These are phyloP conservation scores for Groenewaldozyma tartarivorans DNA, from an alignment of 805 yeast genomes.

Conservation along the genomic window DNA sequence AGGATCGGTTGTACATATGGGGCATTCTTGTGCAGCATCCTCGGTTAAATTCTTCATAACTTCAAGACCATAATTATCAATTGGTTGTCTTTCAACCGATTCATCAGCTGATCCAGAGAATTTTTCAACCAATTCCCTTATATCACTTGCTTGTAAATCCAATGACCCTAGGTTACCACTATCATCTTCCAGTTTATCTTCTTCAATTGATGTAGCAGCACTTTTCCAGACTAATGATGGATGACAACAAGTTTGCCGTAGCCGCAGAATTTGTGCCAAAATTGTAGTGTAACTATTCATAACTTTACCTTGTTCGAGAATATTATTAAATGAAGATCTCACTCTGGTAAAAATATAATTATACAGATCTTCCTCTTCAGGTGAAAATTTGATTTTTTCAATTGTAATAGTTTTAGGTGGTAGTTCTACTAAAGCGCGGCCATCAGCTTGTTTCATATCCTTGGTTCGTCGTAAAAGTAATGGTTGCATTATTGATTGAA, in stretches of 20 bases:
- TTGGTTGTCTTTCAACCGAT: slow-evolving; percentile 10
- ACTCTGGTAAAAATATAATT: slow-evolving; percentile 62
- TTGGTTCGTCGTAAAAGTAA: slow-evolving; percentile 78
- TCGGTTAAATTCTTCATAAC: slow-evolving; percentile 22
- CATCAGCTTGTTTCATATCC: slow-evolving; percentile 65
- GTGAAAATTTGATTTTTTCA: slow-evolving; percentile 57
- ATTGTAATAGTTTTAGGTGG: slow-evolving; percentile 69
- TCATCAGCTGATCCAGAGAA: slow-evolving; percentile 5
- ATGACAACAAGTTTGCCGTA: slow-evolving; percentile 87
- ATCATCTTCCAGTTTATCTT: slow-evolving; percentile 9
- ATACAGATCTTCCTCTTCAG: slow-evolving; percentile 57
- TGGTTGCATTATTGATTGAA: slow-evolving; percentile 80
- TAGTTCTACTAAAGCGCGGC: slow-evolving; percentile 60
- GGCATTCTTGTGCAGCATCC: slow-evolving; percentile 55
- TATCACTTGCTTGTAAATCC: slow-evolving; percentile 20
- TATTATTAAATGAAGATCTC: slow-evolving; percentile 30
- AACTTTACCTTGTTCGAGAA: slow-evolving; percentile 46
- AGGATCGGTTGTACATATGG: slow-evolving; percentile 70
- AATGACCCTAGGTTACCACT: slow-evolving; percentile 7
- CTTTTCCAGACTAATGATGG: slow-evolving; percentile 45
- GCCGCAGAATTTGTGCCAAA: slow-evolving; percentile 69
- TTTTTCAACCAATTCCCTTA: slow-evolving; percentile 13
- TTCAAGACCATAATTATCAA: slow-evolving; percentile 16
- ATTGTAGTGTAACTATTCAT: slow-evolving; percentile 67
- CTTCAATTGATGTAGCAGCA: slow-evolving; percentile 9